These are phyloP conservation scores for Trapa bicornis DNA, from an alignment of 345 rosid genomes.

Conservation along the genomic window DNA sequence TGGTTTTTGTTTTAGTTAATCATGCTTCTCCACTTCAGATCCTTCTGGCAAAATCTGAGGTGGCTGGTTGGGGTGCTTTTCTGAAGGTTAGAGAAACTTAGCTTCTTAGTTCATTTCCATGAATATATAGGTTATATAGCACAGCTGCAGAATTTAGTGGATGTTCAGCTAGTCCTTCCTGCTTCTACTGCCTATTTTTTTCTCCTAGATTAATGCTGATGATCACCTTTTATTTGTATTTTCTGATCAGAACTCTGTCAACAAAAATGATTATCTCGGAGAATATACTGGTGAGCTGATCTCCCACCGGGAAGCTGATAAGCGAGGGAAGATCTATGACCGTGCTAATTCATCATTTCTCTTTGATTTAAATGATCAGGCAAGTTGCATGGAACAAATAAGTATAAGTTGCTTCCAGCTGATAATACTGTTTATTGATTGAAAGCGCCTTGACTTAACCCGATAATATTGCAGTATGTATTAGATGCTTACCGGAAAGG, in stretches of 20 bases:
- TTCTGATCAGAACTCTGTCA: slow-evolving; percentile 72
- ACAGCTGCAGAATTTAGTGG: not conserved
- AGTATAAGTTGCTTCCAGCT: not conserved
- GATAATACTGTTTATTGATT: not conserved
- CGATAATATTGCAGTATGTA: slow-evolving; percentile 44
- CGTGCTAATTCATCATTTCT: slow-evolving; percentile 96
- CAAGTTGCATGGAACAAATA: slow-evolving; percentile 14
- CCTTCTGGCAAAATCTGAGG: slow-evolving; percentile 79
- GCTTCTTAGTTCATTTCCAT: not conserved
- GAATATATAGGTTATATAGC: not conserved
- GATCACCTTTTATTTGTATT: not conserved
- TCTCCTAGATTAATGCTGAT: not conserved
- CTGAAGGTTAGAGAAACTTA: slow-evolving; percentile 46
- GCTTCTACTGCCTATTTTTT: not conserved
- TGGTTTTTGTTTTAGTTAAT: not conserved
- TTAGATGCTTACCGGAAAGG: slow-evolving; percentile 98
- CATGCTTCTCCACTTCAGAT: slow-evolving; percentile 33
- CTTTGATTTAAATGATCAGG: slow-evolving; percentile 98
- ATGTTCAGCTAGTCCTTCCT: not conserved
- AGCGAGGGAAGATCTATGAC: slow-evolving; percentile 96
- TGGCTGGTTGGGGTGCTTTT: slow-evolving; percentile 99
- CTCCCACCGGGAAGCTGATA: slow-evolving; percentile 91
- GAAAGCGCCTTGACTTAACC: not conserved
- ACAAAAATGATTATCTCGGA: slow-evolving; percentile 91
- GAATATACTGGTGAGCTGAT: slow-evolving; percentile 96